Conservation (phyloP, 768 basidiomycete species). For the Tricholomella constricta region DNA sequence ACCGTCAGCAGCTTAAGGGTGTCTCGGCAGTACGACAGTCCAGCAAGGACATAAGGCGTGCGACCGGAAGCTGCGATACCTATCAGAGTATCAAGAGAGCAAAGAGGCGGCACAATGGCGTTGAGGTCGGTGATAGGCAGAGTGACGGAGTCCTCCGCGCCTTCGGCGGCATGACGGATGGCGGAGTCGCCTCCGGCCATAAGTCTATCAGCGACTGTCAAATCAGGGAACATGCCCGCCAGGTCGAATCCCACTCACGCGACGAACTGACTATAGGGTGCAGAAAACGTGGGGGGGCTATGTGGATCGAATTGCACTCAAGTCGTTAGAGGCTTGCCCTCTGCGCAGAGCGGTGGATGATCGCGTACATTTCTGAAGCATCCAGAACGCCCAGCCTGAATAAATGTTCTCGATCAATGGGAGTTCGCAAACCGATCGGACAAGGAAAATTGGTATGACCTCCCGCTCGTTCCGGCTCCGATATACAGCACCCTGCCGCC, state of each 20-base stretch:
- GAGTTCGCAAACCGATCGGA: not conserved
- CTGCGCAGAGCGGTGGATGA: not conserved
- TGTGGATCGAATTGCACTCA: not conserved
- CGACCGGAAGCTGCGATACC: slow-evolving; percentile 37
- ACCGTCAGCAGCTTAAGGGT: slow-evolving; percentile 27
- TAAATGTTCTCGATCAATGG: not conserved
- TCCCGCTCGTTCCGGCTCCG: slow-evolving; percentile 38
- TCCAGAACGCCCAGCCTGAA: slow-evolving; percentile 34
- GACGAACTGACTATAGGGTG: slow-evolving; percentile 24
- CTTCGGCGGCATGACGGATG: slow-evolving; percentile 28
- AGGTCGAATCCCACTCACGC: slow-evolving; percentile 19
- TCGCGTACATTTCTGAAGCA: slow-evolving; percentile 29
- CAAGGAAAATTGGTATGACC: slow-evolving; percentile 16
- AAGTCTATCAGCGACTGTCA: slow-evolving; percentile 9
- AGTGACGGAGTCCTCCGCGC: slow-evolving; percentile 34
- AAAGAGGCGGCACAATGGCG: slow-evolving; percentile 24
- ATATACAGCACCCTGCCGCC: slow-evolving; percentile 36
- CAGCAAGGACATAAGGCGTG: slow-evolving; percentile 37
- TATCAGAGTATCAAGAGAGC: slow-evolving; percentile 29
- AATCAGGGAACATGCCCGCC: not conserved
- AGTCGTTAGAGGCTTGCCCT: not conserved
- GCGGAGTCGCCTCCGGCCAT: slow-evolving; percentile 33
- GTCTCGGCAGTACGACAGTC: slow-evolving; percentile 25
- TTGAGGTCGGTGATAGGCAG: slow-evolving; percentile 27
- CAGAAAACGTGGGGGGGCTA: slow-evolving; percentile 31